Evolutionary conservation across 805 yeast species (phyloP), one percentile per base, ranked within the genome.

Genomic region (Ogataea thermomethanolica): DNA sequence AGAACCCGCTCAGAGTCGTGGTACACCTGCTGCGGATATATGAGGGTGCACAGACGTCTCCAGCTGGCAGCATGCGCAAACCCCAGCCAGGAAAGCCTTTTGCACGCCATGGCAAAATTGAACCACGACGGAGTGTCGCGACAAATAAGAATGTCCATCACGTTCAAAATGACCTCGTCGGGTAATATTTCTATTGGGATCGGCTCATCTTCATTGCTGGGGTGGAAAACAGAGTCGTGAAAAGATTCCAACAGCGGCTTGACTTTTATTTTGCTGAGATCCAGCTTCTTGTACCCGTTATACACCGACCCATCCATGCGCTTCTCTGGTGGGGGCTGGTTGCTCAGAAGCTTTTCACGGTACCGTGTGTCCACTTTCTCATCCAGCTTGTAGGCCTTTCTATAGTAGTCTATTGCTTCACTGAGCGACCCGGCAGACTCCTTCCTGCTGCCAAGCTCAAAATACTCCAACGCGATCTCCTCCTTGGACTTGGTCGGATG

Each of bases 391-490:
- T 80, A 74, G 2, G 96, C 95, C 46, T 72, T 70, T 46, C 95
- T 67, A 61, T 89, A 89, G 48, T 65, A 73, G 35, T 68, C 74
- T 21, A 86, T 78, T 1, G 96, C 96, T 53, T 88, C 95, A n/a
- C 85, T 73, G 77, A 88, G 71, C 45, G 78, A 67, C 0, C 96
- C 96, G 35, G 69, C 74, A 25, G 73, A 66, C 61, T 89, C 96
- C 54, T 81, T 81, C 34, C 72, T 76, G 0, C 81, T 76, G 3
- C 88, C 96, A 36, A 69, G 60, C 50, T 83, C 88, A 66, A 85
- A 88, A 15, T 76, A 63, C 37, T 67, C 69, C 29, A 87, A 63
- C 2, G 95, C 95, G 25, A 60, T 48, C 15, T 61, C 53, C 33
- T 65, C 63, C 33, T 42, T 46, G 12, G 56, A 36, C 37, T 56